Base-by-base conservation (phyloP, 176 grass and related monocot species). In the Puccinellia tenuiflora region DNA sequence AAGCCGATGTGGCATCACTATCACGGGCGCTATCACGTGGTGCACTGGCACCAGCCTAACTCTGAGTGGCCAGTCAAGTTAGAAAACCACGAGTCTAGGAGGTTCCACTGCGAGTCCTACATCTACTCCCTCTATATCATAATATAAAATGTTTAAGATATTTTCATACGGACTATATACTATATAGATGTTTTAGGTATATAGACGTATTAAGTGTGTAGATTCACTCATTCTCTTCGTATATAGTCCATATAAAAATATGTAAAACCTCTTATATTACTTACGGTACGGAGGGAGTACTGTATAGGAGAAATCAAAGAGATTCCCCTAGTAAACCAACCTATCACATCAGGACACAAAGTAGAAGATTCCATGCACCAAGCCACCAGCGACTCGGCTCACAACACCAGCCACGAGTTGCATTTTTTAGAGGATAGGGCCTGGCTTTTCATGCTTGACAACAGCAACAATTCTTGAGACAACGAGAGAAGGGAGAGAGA, bases 361-460 rank as follows among this genome's bases (percentile, higher is more conserved):
- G 7, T 34, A 65, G 40, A 30, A 20, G 60, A 75, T 80, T 75
- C 77, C 34, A 0, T 26, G 30, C 70, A 76, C 68, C 5, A 71
- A 71, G n/a, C n/a, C 68, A 48, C 69, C 43, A 31, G 30, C 70
- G 25, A 47, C 79, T 29, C 39, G 9, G 5, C 59, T 10, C 34
- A 48, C 70, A 30, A 28, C 70, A 18, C 8, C 76, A 48, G 76
- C 61, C 88, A 54, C 88, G 16, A 62, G 53, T 5, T 88, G n/a
- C 25, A 64, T 57, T 50, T 47, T 73, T 72, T 47, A 31, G 5
- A 29, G 4, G 15, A 66, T 34, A 20, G 30, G 45, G 68, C 82
- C 22, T 81, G 71, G 9, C 53, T 66, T 33, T 77, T 77, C 42
- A 47, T 81, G 59, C 60, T 62, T 35, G 87, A 60, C 88, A 61